phyloP scores from a whole-genome alignment of 192 early-diverging fungal genomes.

The Rhizophagus clarus region DNA sequence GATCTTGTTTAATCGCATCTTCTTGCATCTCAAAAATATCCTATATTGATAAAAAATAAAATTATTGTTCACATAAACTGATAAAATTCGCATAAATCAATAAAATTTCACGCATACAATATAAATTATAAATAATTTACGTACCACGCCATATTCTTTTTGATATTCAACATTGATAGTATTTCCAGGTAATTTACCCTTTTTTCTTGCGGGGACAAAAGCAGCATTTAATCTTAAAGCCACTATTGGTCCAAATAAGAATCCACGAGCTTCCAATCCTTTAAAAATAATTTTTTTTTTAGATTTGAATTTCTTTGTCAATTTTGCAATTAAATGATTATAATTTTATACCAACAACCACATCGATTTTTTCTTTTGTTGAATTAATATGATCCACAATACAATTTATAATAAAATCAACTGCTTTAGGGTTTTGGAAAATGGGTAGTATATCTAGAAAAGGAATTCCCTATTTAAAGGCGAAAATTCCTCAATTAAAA shows the following conservation, averaged over 20 bases:
- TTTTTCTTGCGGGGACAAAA: slow-evolving; percentile 96
- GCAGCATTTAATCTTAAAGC: slow-evolving; percentile 84
- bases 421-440: slow-evolving; percentile 92
- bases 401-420: slow-evolving; percentile 86
- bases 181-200: slow-evolving; percentile 92
- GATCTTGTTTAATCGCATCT: slow-evolving; percentile 73
- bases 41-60: slow-evolving; percentile 31
- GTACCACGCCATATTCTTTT: slow-evolving; percentile 93
- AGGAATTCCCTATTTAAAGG: slow-evolving; percentile 76
- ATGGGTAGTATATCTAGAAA: slow-evolving; percentile 98
- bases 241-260: slow-evolving; percentile 92
- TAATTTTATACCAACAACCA: slow-evolving; percentile 73
- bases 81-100: not conserved
- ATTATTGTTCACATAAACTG: not conserved
- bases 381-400: slow-evolving; percentile 81
- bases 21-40: slow-evolving; percentile 95
- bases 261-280: slow-evolving; percentile 95
- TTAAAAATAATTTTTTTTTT: not conserved
- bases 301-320: not conserved
- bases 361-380: slow-evolving; percentile 74
- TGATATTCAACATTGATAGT: slow-evolving; percentile 71
- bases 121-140: slow-evolving; percentile 1
- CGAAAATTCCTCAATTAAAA: not conserved
- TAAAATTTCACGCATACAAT: too few relatives aligned
- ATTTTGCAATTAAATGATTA: not conserved